phyloP scores from a whole-genome alignment of 2,329 filamentous ascomycete genomes.

The Claviceps lovelessii region DNA sequence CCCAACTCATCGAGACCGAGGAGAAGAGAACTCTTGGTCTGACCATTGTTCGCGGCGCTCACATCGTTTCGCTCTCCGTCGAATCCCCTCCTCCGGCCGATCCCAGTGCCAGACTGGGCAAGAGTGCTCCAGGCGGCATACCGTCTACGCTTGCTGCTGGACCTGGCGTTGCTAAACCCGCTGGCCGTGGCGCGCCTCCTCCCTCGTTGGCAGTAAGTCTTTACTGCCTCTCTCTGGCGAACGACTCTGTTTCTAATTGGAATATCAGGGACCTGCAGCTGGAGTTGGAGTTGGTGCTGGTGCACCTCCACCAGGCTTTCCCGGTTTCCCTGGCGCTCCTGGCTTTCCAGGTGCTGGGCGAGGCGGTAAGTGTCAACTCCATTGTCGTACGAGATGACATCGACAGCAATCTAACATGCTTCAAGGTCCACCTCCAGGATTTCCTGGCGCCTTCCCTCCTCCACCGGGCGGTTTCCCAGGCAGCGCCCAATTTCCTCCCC shows the following conservation, averaged over 20 bases:
- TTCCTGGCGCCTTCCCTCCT: slow-evolving; percentile 34
- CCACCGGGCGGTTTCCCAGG: slow-evolving; percentile 29
- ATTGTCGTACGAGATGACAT: slow-evolving; percentile 1
- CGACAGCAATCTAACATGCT: slow-evolving; percentile 18
- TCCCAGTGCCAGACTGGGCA: slow-evolving; percentile 76
- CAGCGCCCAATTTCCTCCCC: slow-evolving; percentile 6
- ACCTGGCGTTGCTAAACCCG: slow-evolving; percentile 79
- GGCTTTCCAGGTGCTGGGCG: slow-evolving; percentile 33
- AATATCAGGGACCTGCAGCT: slow-evolving; percentile 56
- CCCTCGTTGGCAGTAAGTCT: slow-evolving; percentile 55
- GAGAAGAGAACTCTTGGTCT: slow-evolving; percentile 96
- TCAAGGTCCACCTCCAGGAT: slow-evolving; percentile 34
- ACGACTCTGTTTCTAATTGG: slow-evolving; percentile 9
- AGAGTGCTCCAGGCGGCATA: slow-evolving; percentile 53
- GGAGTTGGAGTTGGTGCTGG: slow-evolving; percentile 77
- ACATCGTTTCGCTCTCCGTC: slow-evolving; percentile 88
- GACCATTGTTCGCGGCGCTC: slow-evolving; percentile 84
- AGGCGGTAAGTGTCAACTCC: slow-evolving; percentile 32
- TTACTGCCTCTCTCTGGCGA: not conserved
- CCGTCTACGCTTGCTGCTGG: slow-evolving; percentile 64
- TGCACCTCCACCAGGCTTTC: slow-evolving; percentile 46
- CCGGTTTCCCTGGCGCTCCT: slow-evolving; percentile 36
- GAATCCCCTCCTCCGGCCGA: slow-evolving; percentile 93
- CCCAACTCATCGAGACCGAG: slow-evolving; percentile 69
- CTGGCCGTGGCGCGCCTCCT: slow-evolving; percentile 67